Base-by-base conservation (phyloP, 352 stramenopile species). In the Salisapilia sapeloensis region DNA sequence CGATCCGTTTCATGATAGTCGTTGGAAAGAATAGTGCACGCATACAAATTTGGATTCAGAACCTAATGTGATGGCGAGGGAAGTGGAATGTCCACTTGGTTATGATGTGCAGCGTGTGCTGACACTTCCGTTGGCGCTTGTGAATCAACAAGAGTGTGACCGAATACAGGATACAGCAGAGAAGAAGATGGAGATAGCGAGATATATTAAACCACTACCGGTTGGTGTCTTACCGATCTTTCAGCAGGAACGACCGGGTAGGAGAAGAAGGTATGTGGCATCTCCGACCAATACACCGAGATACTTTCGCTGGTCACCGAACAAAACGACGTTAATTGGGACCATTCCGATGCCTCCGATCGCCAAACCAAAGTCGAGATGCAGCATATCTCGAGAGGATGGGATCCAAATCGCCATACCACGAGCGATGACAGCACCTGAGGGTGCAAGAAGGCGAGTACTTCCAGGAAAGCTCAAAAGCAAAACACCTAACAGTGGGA, bases 231-330 rank as follows among this genome's bases (percentile, higher is more conserved):
- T 81, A 1, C 65, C 65, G n/a, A 50, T 58, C 20, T 44, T 81
- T 10, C 48, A n/a, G n/a, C n/a, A n/a, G n/a, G 57, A 7, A 75
- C 57, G 19, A 48, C 54, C 2, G 46, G 59, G 2, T 42, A 47
- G 0, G 39, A 63, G 16, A 78, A 69, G 28, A 25, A 20, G 4
- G 4, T 78, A 72, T 42, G 27, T 60, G 1, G 41, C 54, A 7
- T 51, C 32, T 1, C 61, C 65, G 7, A 53, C 59, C 4, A 56
- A 60, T 18, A 78, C 62, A 0, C 65, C 62, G 0, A 46, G 61
- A 32, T 81, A 81, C 38, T 81, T 78, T 35, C 55, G 61, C 13
- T 81, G 60, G 65, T 76, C 71, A 20, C 52, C 43, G n/a, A n/a
- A n/a, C 2, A 45, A 59, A 7, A 24, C 31, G 7, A 1, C 36